A percentile compares a stretch with the other conserved stretches of the same genome.
Conservation (phyloP, 495 filamentous ascomycete genomes). For the Pseudoneurospora amorphoporcata region DNA sequence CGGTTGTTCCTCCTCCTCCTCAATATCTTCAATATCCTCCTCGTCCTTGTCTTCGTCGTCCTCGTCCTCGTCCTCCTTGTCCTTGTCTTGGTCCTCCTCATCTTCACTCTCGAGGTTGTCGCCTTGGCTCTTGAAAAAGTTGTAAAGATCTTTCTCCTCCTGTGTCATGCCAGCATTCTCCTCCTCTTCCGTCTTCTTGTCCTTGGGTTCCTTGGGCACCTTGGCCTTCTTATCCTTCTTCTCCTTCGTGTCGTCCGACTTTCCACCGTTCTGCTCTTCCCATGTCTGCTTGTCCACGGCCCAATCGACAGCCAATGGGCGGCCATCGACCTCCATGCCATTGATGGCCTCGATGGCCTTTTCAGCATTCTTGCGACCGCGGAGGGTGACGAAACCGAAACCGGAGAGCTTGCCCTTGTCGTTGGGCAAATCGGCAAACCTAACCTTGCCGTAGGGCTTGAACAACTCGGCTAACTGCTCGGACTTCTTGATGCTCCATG, state of each 20-base stretch:
- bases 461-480: slow-evolving; percentile 72
- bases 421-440: slow-evolving; percentile 69
- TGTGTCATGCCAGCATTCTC: slow-evolving; percentile 34
- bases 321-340: slow-evolving; percentile 80
- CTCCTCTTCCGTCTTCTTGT: slow-evolving; percentile 23
- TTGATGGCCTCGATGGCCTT: slow-evolving; percentile 77
- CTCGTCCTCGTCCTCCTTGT: slow-evolving; percentile 42
- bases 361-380: slow-evolving; percentile 84
- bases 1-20: slow-evolving; percentile 31
- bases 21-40: slow-evolving; percentile 31
- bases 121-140: slow-evolving; percentile 22
- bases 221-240: slow-evolving; percentile 43
- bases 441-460: slow-evolving; percentile 80
- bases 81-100: slow-evolving; percentile 33
- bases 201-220: slow-evolving; percentile 48
- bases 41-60: slow-evolving; percentile 27
- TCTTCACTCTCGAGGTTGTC: slow-evolving; percentile 37
- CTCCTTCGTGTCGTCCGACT: slow-evolving; percentile 22
- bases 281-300: slow-evolving; percentile 85
- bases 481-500: slow-evolving; percentile 85
- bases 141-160: slow-evolving; percentile 23
- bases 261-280: slow-evolving; percentile 48
- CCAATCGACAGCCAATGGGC: slow-evolving; percentile 87
- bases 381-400: slow-evolving; percentile 86
- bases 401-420: slow-evolving; percentile 62